Conservation (phyloP, 306 rosid genomes). For the Malus sieversii region DNA sequence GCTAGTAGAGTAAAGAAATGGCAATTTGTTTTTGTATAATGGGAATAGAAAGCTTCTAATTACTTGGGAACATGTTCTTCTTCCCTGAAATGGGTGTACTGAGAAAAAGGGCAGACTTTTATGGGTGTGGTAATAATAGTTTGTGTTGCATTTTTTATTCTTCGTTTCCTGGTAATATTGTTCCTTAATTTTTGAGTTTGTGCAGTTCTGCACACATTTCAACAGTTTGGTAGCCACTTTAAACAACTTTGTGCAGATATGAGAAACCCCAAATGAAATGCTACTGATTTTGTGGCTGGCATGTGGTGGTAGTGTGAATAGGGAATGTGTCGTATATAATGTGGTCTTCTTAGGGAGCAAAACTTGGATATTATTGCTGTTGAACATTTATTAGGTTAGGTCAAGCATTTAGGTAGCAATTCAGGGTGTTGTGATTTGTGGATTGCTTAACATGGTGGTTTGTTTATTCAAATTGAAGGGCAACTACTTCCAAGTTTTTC, state of each 20-base stretch:
- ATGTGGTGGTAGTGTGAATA: background rate
- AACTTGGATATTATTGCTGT: background rate
- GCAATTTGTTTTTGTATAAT: background rate
- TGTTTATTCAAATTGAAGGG: background rate
- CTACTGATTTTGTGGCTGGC: background rate
- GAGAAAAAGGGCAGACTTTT: background rate
- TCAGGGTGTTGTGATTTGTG: background rate
- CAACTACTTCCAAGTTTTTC: background rate
- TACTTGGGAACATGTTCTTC: background rate
- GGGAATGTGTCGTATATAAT: background rate
- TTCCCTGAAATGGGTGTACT: background rate
- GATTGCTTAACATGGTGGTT: background rate
- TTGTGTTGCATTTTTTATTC: too few relatives aligned
- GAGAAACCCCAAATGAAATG: background rate
- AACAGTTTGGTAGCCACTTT: background rate
- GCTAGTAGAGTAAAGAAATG: background rate
- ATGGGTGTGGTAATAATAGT: background rate
- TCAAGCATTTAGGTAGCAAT: background rate
- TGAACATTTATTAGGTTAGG: background rate
- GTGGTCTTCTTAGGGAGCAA: background rate
- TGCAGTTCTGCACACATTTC: background rate
- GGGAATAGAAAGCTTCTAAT: background rate
- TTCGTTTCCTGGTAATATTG: too few relatives aligned
- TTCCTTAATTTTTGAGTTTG: too few relatives aligned
- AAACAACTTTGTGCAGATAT: background rate